A percentile compares a stretch with the other conserved stretches of the same genome.
Evolutionary conservation across 2,329 filamentous ascomycete genomes (phyloP).

Genomic region (Fusarium sp.): DNA sequence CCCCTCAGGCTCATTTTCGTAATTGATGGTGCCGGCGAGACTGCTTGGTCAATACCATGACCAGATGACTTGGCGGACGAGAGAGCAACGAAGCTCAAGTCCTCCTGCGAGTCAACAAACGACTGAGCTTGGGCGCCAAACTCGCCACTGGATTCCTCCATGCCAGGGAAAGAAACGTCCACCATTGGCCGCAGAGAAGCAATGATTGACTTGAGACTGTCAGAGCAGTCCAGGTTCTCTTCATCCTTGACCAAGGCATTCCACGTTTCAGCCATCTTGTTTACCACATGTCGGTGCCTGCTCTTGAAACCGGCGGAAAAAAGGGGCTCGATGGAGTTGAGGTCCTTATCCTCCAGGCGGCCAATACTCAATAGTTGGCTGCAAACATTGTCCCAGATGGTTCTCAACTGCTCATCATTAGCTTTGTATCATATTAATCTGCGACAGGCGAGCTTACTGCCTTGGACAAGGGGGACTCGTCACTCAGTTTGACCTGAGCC

Average conservation of each 20-base stretch:
- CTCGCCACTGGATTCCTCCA: slow-evolving; percentile 53
- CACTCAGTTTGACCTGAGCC: slow-evolving; percentile 55
- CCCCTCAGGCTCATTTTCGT: slow-evolving; percentile 36
- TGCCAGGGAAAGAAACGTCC: slow-evolving; percentile 59
- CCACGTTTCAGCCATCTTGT: slow-evolving; percentile 69
- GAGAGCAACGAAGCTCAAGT: slow-evolving; percentile 50
- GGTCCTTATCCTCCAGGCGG: slow-evolving; percentile 56
- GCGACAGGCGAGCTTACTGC: slow-evolving; percentile 54
- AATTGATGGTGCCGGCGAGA: slow-evolving; percentile 24
- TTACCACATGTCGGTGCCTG: slow-evolving; percentile 68
- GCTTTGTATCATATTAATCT: neutral
- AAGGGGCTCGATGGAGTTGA: slow-evolving; percentile 66
- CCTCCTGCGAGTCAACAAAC: slow-evolving; percentile 64
- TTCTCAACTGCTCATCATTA: slow-evolving; percentile 56
- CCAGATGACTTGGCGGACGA: slow-evolving; percentile 48
- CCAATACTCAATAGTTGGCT: slow-evolving; percentile 51
- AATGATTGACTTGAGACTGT: slow-evolving; percentile 71
- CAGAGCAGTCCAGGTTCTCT: slow-evolving; percentile 72
- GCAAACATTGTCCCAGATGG: slow-evolving; percentile 64
- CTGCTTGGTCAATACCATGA: slow-evolving; percentile 32
- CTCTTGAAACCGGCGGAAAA: slow-evolving; percentile 68
- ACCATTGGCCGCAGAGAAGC: slow-evolving; percentile 67
- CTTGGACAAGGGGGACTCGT: slow-evolving; percentile 54
- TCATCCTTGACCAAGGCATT: slow-evolving; percentile 75
- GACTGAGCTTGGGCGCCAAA: slow-evolving; percentile 54